Evolutionary conservation across 768 basidiomycete species (phyloP).

Genomic region (Suillus alpinus): DNA sequence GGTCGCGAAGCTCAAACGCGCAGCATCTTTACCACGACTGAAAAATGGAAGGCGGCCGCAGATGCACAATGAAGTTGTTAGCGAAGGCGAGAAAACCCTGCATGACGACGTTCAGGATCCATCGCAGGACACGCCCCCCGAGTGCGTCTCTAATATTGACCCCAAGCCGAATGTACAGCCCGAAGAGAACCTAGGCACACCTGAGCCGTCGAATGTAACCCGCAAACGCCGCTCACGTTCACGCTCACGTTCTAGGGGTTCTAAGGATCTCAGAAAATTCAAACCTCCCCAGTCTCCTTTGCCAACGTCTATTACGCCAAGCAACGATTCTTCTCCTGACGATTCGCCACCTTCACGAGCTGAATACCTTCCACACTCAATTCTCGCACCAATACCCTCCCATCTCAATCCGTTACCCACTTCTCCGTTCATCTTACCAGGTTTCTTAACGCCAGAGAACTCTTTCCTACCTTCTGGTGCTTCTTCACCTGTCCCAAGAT

Average conservation of each 20-base stretch:
- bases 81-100: slow-evolving; percentile 70
- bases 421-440: slow-evolving; percentile 43
- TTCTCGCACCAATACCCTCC: slow-evolving; percentile 55
- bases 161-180: slow-evolving; percentile 25
- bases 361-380: slow-evolving; percentile 22
- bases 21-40: slow-evolving; percentile 88
- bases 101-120: slow-evolving; percentile 36
- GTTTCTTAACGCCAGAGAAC: slow-evolving; percentile 51
- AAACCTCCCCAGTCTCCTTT: slow-evolving; percentile 46
- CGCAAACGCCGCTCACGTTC: slow-evolving; percentile 74
- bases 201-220: slow-evolving; percentile 38
- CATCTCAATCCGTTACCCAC: slow-evolving; percentile 45
- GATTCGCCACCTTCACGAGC: slow-evolving; percentile 36
- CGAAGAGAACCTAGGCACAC: slow-evolving; percentile 31
- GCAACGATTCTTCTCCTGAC: slow-evolving; percentile 73
- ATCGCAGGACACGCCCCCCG: slow-evolving; percentile 6
- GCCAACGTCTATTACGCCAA: slow-evolving; percentile 43
- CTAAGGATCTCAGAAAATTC: slow-evolving; percentile 67
- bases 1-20: slow-evolving; percentile 87
- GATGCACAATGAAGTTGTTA: slow-evolving; percentile 80
- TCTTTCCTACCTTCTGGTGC: slow-evolving; percentile 62
- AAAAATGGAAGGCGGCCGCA: slow-evolving; percentile 87
- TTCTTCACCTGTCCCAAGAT: slow-evolving; percentile 61
- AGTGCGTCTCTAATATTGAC: slow-evolving; percentile 19
- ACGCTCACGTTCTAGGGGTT: slow-evolving; percentile 56